Base-by-base conservation (phyloP, 2,329 filamentous ascomycete genomes). In the Aspergillus flavus region DNA sequence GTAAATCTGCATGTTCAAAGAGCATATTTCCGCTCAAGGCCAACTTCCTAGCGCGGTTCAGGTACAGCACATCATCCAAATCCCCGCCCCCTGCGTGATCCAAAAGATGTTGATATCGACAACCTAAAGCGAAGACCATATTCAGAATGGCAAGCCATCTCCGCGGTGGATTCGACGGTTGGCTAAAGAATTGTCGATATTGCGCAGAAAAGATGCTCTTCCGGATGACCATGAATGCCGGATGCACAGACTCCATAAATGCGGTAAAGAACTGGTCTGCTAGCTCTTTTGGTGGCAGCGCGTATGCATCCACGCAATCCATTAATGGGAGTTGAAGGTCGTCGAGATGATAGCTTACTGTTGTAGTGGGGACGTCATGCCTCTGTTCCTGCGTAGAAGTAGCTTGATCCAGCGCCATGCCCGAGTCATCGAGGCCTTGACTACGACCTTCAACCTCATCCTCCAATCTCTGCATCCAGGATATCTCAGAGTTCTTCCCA, bases 81-180 rank as follows among this genome's bases (percentile, higher is more conserved):
- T 75, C 73, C 2, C 39, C 36, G 1, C 66, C 66, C 11, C 23
- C 32, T 10, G 48, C 32, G 19, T 68, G 66, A 39, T 77, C 66
- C 19, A 72, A 68, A 7, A 79, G 67, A n/a, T 74, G 75, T 23
- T 73, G 75, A 62, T 80, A 77, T 36, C 74, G 75, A 62, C 78
- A 79, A 2, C 76, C 78, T 61, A 82, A 78, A 6, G 80, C 80
- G 58, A 82, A 79, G n/a, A 82, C 75, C 70, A 82, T 73, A 61
- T 82, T 82, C 58, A 82, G 61, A n/a, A 81, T 78, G 1, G 79
- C 78, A 6, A 81, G 70, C 78, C 78, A 80, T 61, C 75, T 74
- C 28, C 64, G 66, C 0, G 73, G 75, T 2, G 77, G 76, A 14
- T 69, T 65, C 7, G 66, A 58, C n/a, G 63, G 67, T 4, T 62